These are phyloP conservation scores for Cytospora chrysosperma DNA, from an alignment of 2,329 filamentous ascomycete genomes.

Conservation along the genomic window DNA sequence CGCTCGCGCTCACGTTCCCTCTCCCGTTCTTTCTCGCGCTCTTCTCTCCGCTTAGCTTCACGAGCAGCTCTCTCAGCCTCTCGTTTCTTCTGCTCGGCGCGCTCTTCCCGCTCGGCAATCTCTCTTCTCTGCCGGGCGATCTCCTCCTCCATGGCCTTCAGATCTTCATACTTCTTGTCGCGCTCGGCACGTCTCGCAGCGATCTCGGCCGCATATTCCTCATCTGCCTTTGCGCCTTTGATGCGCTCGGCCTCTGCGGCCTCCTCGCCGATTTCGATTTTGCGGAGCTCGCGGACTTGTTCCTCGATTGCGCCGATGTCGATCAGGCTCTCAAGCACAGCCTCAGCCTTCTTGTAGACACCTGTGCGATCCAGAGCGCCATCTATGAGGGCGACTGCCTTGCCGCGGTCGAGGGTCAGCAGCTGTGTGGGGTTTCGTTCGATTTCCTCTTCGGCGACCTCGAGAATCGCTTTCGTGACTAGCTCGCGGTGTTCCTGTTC, in stretches of 20 bases:
- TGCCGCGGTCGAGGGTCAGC: constrained; percentile 69
- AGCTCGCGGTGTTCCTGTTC: constrained; percentile 66
- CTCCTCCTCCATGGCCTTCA: constrained; percentile 60
- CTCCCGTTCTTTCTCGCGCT: constrained; percentile 42
- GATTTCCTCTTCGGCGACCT: constrained; percentile 71
- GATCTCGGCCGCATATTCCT: constrained; percentile 69
- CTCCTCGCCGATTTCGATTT: constrained; percentile 67
- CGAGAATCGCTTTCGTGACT: constrained; percentile 64
- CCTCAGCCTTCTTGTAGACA: constrained; percentile 70
- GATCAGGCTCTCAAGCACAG: constrained; percentile 66
- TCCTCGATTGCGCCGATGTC: constrained; percentile 66
- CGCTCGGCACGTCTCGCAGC: constrained; percentile 59
- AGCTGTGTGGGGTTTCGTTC: constrained; percentile 71
- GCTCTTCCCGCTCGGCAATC: constrained; percentile 49
- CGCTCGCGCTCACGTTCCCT: constrained; percentile 44
- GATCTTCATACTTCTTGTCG: constrained; percentile 59
- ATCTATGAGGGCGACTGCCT: constrained; percentile 73
- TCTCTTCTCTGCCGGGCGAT: constrained; percentile 58
- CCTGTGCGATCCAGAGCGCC: constrained; percentile 75
- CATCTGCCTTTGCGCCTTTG: constrained; percentile 70
- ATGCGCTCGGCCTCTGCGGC: constrained; percentile 63
- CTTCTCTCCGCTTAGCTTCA: constrained; percentile 36
- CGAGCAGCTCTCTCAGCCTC: constrained; percentile 36
- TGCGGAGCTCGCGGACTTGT: constrained; percentile 66
- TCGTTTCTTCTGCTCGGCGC: constrained; percentile 38